Evolutionary conservation across 1,284 basidiomycete genomes (phyloP).

Genomic region (Megacollybia platyphylla): DNA sequence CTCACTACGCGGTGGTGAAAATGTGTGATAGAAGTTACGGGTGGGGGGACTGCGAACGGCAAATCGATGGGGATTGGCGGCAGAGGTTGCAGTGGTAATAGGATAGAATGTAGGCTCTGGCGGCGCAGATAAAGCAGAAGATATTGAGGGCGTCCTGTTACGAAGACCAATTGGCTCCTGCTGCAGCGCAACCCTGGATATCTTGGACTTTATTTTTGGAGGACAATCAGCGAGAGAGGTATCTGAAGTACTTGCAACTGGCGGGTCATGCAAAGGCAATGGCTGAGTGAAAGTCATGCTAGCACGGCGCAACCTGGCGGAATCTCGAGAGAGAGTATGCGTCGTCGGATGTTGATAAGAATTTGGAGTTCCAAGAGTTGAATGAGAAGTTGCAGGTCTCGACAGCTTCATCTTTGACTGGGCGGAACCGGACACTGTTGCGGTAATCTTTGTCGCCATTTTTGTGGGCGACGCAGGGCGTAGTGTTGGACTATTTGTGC

Average conservation of each 20-base stretch:
- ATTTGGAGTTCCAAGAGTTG: constrained; percentile 16
- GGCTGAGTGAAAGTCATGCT: constrained; percentile 21
- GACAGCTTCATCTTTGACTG: constrained; percentile 7
- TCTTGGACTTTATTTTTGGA: constrained; percentile 41
- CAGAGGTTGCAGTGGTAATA: constrained; percentile 39
- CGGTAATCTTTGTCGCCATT: neutral
- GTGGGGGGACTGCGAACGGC: constrained; percentile 21
- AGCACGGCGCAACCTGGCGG: constrained; percentile 15
- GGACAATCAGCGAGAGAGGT: constrained; percentile 9
- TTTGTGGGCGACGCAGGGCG: constrained; percentile 12
- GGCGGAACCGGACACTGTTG: constrained; percentile 7
- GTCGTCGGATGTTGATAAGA: constrained; percentile 23
- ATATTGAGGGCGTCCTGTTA: constrained; percentile 18
- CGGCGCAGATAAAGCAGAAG: constrained; percentile 20
- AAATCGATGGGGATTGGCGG: constrained; percentile 47
- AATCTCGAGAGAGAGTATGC: constrained; percentile 12
- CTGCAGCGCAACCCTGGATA: constrained; percentile 29
- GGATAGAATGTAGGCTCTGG: constrained; percentile 28
- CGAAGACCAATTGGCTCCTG: constrained; percentile 9
- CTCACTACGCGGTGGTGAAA: constrained; percentile 20
- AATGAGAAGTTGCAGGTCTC: constrained; percentile 14
- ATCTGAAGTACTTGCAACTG: constrained; percentile 7
- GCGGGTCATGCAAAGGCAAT: constrained; percentile 14
- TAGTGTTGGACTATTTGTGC: constrained; percentile 7
- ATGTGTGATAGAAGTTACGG: constrained; percentile 21